Evolutionary conservation across 257 asterid species (phyloP), one percentile per base, ranked within the genome.

Genomic region (Solanum sejunctum): DNA sequence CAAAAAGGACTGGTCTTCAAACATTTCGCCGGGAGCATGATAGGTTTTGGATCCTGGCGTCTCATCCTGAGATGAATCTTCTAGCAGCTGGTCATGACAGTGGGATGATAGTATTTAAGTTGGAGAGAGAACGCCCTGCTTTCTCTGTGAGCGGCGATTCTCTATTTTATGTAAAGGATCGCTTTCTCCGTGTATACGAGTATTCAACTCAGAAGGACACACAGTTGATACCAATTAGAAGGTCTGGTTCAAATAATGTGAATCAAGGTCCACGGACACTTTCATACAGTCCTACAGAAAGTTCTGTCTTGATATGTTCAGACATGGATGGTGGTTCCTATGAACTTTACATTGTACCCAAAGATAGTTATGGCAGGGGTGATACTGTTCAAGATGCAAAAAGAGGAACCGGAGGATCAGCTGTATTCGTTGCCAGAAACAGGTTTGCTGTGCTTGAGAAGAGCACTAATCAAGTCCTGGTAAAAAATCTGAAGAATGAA

Each of bases 71-170:
- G 92, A 93, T 95, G 97, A 97, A 93, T 89, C 98, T 97, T 87
- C 91, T 97, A 73, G 99, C 99, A 71, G 98, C 99, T 79, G 99
- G 99, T 83, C 98, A 97, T 87, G 99, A 97, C 79, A 95, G 98
- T 88, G 99, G 99, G 85, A 94, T 97, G 98, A 94, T 97, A 63
- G 99, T 97, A 18, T 97, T 95, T 87, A 97, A 97, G 89, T 84
- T 97, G 89, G 99, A 97, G 91, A 92, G 99, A 90, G 99, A 97
- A 47, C 98, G 99, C 1, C 98, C 98, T 63, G 99, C 99, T 61
- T 97, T 92, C 89, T 94, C 95, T 83, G 87, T 97, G 67, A 93
- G 93, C 26, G 92, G 94, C 20, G 99, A 97, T 84, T 93, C 98
- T 32, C 87, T 94, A 81, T 93, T 93, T 84, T 97, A 93, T 86